A percentile compares a stretch with the other conserved stretches of the same genome.
These are phyloP conservation scores for Diospyros lotus DNA, from an alignment of 148 eudicot genomes.

Conservation along the genomic window DNA sequence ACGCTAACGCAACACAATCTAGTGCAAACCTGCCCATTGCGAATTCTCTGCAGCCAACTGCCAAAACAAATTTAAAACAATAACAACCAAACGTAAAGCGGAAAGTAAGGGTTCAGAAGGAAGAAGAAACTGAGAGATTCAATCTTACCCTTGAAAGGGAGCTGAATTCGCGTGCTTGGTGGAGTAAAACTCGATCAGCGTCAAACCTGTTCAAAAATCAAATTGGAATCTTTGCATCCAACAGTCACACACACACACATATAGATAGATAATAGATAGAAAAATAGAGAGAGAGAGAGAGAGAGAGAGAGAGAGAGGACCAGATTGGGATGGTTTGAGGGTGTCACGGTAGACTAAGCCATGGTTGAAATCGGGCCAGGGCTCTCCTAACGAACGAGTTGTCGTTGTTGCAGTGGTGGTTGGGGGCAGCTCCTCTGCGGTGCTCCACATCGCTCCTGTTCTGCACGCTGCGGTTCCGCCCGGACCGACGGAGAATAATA, in stretches of 20 bases:
- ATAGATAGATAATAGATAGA: too few relatives aligned
- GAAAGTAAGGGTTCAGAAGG: neutral
- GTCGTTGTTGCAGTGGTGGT: neutral
- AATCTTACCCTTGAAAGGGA: slow-evolving; percentile 64
- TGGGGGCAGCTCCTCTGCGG: neutral
- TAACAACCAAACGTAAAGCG: neutral
- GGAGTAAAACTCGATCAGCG: slow-evolving; percentile 69
- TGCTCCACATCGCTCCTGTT: neutral
- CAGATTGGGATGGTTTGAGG: slow-evolving; percentile 46
- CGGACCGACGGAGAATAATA: neutral
- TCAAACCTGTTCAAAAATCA: slow-evolving; percentile 33
- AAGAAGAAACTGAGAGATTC: neutral
- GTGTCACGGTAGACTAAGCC: slow-evolving; percentile 63
- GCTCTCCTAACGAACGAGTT: slow-evolving; percentile 38
- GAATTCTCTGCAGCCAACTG: slow-evolving; percentile 92
- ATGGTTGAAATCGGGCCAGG: slow-evolving; percentile 77
- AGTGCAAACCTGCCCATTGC: slow-evolving; percentile 57
- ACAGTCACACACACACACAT: too few relatives aligned
- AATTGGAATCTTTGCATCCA: neutral
- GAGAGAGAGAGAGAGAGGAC: slow-evolving; percentile 22
- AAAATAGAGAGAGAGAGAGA: neutral
- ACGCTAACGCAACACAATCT: neutral
- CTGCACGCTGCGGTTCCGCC: neutral
- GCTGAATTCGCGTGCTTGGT: slow-evolving; percentile 64
- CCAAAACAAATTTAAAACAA: slow-evolving; percentile 9